Base-by-base conservation (phyloP, 805 yeast genomes). In the Dipodascopsis tothii region DNA sequence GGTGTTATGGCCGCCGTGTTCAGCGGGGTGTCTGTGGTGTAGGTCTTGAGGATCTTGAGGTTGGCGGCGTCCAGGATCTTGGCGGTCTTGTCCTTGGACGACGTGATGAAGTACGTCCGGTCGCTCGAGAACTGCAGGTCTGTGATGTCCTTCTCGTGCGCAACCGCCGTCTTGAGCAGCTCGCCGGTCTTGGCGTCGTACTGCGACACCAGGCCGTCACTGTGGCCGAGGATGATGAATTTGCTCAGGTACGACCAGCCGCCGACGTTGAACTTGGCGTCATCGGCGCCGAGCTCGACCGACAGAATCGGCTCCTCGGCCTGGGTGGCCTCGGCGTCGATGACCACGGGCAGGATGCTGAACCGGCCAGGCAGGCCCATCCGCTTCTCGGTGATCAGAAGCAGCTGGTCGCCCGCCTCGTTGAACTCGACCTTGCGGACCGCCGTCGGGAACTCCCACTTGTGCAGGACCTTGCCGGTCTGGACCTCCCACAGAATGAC, bases 1-100 rank as follows among this genome's bases (percentile, higher is more conserved):
- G 97, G 94, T 14, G 98, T 88, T 56, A 92, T 82, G 54, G 94
- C 81, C 17, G 97, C 97, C 30, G 95, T 77, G 72, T 92, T 92
- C 74, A 92, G 74, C 46, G 97, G 96, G 41, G 94, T 87, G 63
- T 87, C 96, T 4, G 95, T 80, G 56, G 73, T 76, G 66, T 73
- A 92, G 18, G 76, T 78, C 67, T 88, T 87, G 64, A 84, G 65
- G 41, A 79, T 61, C 52, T 78, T 74, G 49, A 92, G 71, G 39
- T 80, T 73, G 52, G 84, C 94, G 39, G 83, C 84, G 61, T 85
- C 90, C 42, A 84, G 70, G 48, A 92, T 68, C 48, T 75, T 72
- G 4, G 96, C 84, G 45, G 80, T 73, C 68, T 86, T 84, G 69
- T 92, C 99, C 66, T 90, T 86, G 38, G 96, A 86, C 2, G 96